Conservation (phyloP, 1,284 basidiomycete genomes). For the Naganishia cerealis region DNA sequence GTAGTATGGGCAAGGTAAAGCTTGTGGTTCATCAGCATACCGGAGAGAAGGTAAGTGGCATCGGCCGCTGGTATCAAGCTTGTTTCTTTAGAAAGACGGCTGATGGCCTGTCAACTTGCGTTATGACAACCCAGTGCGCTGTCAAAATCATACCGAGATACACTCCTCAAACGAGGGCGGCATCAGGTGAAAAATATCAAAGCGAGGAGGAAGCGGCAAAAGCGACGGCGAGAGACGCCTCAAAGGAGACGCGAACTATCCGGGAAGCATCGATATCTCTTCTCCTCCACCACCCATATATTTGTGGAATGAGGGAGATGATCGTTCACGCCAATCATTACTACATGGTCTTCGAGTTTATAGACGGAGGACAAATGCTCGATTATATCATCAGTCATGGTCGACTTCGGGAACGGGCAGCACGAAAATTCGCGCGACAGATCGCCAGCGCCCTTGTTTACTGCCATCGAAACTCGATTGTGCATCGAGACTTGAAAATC, state of each 20-base stretch:
- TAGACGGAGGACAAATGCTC: slow-evolving; percentile 98
- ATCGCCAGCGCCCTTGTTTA: slow-evolving; percentile 95
- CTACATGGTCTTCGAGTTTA: slow-evolving; percentile 99
- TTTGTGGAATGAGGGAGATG: slow-evolving; percentile 99
- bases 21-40: slow-evolving; percentile 85
- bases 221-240: slow-evolving; percentile 79
- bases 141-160: slow-evolving; percentile 95
- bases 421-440: slow-evolving; percentile 93
- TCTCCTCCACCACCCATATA: slow-evolving; percentile 94
- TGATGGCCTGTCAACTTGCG: background rate
- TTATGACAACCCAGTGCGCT: slow-evolving; percentile 65
- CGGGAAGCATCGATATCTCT: slow-evolving; percentile 91
- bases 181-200: slow-evolving; percentile 16
- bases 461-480: slow-evolving; percentile 95
- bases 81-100: background rate
- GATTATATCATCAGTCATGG: slow-evolving; percentile 99
- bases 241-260: slow-evolving; percentile 92
- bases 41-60: slow-evolving; percentile 78
- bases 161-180: slow-evolving; percentile 52
- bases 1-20: slow-evolving; percentile 99
- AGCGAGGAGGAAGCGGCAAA: slow-evolving; percentile 59
- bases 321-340: slow-evolving; percentile 93
- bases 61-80: background rate
- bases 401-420: slow-evolving; percentile 88
- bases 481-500: slow-evolving; percentile 97